Base-by-base conservation (phyloP, 768 basidiomycete genomes). In the Pulveroboletus sp. region DNA sequence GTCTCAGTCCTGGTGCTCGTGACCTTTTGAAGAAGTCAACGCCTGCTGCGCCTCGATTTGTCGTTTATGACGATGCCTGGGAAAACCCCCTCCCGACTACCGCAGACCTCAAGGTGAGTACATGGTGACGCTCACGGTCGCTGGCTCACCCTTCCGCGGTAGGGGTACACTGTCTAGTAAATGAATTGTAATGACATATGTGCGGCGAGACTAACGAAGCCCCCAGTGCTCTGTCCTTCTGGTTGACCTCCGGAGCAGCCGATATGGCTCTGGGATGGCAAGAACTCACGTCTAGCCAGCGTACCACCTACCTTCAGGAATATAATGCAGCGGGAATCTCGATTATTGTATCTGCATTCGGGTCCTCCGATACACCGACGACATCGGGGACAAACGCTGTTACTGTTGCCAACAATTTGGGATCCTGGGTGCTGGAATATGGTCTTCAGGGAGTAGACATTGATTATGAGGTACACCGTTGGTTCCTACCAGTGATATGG, bases 321-420 rank as follows among this genome's bases (percentile, higher is more conserved):
- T 83, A 82, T 57, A 66, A 68, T 19, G 70, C 73, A 1, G 79
- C 79, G 9, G 80, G 80, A 16, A 80, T 81, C 59, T 75, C 74
- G 38, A 59, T 83, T 29, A 73, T 82, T 47, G 80, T 82, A 6
- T 77, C 78, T 47, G 70, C 71, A 5, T 81, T 82, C 52, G 77
- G 77, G 5, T 65, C 71, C 11, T 43, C 57, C 2, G 53, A 61
- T 37, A 55, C 65, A 11, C 77, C 77, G 5, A 78, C 76, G 2
- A 60, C 71, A 1, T 55, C 59, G 9, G 71, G 70, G 25, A 54
- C 57, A 1, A 67, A 77, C 45, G 69, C 77, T 0, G 62, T 65
- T 19, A 47, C 40, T 12, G 61, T 65, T 2, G 77, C 77, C 1
- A 64, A 72, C 46, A 61, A 64, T 7, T 60, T 78, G 51, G 76